Percentiles rank a stretch among this genome's conserved stretches.
Evolutionary conservation across 2,329 filamentous ascomycete species (phyloP).

Genomic region (Pseudocercospora ulei): DNA sequence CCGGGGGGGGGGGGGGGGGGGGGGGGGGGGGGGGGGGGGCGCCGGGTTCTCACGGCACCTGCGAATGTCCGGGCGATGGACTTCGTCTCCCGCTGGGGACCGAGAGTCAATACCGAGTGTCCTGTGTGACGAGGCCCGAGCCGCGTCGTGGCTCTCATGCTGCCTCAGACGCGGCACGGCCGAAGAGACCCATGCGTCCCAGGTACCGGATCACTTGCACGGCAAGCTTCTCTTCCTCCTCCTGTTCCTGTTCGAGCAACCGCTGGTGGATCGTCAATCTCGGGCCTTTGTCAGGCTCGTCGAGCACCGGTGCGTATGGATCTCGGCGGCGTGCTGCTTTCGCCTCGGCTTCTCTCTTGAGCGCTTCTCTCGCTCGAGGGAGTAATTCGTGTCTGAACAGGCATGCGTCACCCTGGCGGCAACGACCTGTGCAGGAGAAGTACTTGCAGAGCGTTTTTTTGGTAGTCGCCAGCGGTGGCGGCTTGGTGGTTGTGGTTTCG

Average conservation of each 20-base stretch:
- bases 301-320: constrained; percentile 19
- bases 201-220: constrained; percentile 42
- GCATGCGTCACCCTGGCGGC: constrained; percentile 32
- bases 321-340: constrained; percentile 13
- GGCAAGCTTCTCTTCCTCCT: constrained; percentile 37
- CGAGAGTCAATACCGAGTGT: too few species aligned
- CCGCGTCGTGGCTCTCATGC: too few species aligned
- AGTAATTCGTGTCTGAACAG: constrained; percentile 31
- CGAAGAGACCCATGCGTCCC: constrained; percentile 39
- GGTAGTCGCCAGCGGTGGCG: constrained; percentile 7
- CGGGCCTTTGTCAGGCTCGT: constrained; percentile 11
- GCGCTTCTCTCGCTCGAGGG: constrained; percentile 2
- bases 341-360: constrained; percentile 8
- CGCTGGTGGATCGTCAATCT: constrained; percentile 26
- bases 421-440: constrained; percentile 30
- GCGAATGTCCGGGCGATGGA: too few species aligned
- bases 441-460: constrained; percentile 25
- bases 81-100: too few species aligned
- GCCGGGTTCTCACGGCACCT: too few species aligned
- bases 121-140: too few species aligned
- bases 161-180: too few species aligned
- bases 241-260: constrained; percentile 40
- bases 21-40: too few species aligned
- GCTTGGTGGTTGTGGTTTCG: constrained; percentile 36
- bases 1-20: too few species aligned